Conservation (phyloP, 305 asterid species). For the Striga hermonthica region DNA sequence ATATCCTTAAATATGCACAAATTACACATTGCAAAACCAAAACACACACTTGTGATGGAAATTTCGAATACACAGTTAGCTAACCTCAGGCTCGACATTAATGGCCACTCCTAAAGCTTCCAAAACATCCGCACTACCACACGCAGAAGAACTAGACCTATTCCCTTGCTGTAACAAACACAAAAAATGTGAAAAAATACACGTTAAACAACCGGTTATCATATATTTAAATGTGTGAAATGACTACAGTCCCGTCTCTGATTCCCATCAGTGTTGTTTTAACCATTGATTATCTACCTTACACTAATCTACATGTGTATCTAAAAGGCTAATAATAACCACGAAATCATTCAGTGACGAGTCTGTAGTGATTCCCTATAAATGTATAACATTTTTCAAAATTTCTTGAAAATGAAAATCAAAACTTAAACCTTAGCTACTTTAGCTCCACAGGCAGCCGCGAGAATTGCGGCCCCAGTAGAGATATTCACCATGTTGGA, state of each 20-base stretch:
- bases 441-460: slow-evolving; percentile 86
- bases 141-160: slow-evolving; percentile 88
- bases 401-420: background rate
- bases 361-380: too few species aligned
- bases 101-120: slow-evolving; percentile 73
- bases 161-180: slow-evolving; percentile 70
- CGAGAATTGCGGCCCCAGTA: slow-evolving; percentile 85
- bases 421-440: slow-evolving; percentile 62
- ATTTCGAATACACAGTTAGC: background rate
- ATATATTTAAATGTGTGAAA: too few species aligned
- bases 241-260: too few species aligned
- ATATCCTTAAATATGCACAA: background rate
- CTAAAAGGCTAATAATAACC: background rate
- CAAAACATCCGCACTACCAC: slow-evolving; percentile 88
- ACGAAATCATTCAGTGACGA: background rate
- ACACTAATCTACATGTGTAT: too few species aligned
- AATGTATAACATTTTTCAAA: background rate
- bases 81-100: slow-evolving; percentile 63
- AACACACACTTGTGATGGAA: background rate
- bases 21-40: background rate
- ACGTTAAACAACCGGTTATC: too few species aligned
- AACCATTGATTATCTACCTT: too few species aligned
- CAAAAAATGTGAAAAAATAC: background rate
- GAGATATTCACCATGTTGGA: slow-evolving; percentile 81
- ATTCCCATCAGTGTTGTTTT: too few species aligned